These are phyloP conservation scores for Mucuna pruriens DNA, from an alignment of 306 rosid species.

Conservation along the genomic window DNA sequence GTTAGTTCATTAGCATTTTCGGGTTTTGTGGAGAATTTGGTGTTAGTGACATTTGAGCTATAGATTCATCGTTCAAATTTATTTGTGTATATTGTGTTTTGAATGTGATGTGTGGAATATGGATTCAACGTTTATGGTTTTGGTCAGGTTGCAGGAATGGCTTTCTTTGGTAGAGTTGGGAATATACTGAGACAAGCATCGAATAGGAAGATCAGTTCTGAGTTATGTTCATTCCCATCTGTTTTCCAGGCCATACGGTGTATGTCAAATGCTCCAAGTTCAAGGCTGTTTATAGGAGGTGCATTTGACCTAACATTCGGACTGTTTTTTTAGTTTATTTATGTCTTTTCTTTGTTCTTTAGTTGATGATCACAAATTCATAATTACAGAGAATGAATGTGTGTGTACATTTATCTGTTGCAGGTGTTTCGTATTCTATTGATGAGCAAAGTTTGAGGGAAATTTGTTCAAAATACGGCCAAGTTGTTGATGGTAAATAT, in stretches of 20 bases:
- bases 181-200: constrained; percentile 60
- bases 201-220: constrained; percentile 47
- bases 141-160: constrained; percentile 56
- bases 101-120: not conserved
- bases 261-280: constrained; percentile 55
- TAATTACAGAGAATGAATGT: constrained; percentile 1
- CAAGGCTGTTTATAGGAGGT: constrained; percentile 80
- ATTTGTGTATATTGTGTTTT: not conserved
- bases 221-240: constrained; percentile 45
- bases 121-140: not conserved
- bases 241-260: constrained; percentile 56
- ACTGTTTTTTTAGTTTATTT: not conserved
- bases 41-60: not conserved
- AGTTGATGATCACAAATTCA: not conserved
- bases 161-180: constrained; percentile 73
- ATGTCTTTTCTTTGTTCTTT: not conserved
- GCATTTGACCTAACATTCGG: not conserved
- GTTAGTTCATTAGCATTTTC: not conserved
- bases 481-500: constrained; percentile 61
- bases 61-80: not conserved
- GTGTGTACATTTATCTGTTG: constrained; percentile 7
- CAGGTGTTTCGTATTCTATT: constrained; percentile 65
- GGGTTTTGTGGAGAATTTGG: not conserved
- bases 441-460: constrained; percentile 64
- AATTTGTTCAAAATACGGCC: constrained; percentile 65